Conservation (phyloP, 1,284 basidiomycete species). For the Dichomitus squalens region DNA sequence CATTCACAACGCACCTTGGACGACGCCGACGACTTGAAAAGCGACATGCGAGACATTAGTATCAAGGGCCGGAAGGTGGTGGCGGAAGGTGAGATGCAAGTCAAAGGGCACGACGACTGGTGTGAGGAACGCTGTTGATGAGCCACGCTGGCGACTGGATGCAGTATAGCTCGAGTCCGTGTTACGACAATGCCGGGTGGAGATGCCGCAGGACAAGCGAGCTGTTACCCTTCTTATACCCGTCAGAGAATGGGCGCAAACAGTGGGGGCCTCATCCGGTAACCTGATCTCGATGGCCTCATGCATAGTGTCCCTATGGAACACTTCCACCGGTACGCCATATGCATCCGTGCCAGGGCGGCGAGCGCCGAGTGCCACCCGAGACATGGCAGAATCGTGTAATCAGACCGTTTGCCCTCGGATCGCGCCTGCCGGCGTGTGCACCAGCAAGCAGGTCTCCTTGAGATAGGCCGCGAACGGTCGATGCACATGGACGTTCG, state of each 20-base stretch:
- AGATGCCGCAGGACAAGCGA: background rate
- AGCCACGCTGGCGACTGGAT: background rate
- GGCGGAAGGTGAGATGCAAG: background rate
- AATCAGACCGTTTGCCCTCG: background rate
- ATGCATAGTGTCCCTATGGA: background rate
- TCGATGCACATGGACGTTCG: background rate
- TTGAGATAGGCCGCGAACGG: background rate
- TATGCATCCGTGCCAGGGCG: constrained; percentile 9
- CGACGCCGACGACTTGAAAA: constrained; percentile 21
- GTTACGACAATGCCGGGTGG: background rate
- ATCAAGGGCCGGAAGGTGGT: background rate
- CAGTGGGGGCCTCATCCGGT: too few species aligned
- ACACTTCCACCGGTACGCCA: background rate
- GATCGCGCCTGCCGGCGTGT: constrained; percentile 12
- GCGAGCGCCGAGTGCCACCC: background rate
- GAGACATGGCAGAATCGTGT: background rate
- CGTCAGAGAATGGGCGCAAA: constrained; percentile 3
- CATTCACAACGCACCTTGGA: constrained; percentile 7
- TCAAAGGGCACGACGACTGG: background rate
- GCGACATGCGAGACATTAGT: constrained; percentile 14
- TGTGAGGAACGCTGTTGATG: background rate
- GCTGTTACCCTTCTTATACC: constrained; percentile 15
- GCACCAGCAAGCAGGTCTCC: background rate
- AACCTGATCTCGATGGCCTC: background rate
- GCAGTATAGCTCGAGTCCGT: background rate